Percentiles rank a stretch among this genome's conserved stretches.
phyloP scores from a whole-genome alignment of 164 flowering plant species.

The Akebia trifoliata region DNA sequence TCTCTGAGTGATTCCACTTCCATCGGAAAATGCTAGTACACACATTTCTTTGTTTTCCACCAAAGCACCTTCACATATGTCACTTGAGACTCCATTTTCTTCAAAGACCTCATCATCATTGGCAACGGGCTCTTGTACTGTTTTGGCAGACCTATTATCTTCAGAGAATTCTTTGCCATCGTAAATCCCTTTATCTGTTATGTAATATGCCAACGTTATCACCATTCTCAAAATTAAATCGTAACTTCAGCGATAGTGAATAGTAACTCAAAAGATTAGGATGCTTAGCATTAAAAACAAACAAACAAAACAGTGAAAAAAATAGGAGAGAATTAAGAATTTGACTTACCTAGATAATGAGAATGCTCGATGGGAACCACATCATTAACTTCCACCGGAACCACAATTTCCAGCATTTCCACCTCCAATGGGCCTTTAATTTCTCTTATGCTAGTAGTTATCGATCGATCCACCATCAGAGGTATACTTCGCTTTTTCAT shows the following conservation, averaged over 20 bases:
- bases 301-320: not conserved
- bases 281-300: no score
- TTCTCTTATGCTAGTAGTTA: no score
- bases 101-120: not conserved
- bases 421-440: no score
- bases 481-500: no score
- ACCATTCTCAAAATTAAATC: no score
- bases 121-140: not conserved
- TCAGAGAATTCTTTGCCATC: not conserved
- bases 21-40: not conserved
- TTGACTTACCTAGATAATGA: not conserved
- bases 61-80: no score
- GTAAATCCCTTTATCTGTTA: not conserved
- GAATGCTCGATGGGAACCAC: not conserved
- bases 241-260: no score
- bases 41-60: no score
- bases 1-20: not conserved
- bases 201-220: no score
- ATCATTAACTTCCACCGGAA: slow-evolving; percentile 1
- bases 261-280: no score
- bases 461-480: no score
- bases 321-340: not conserved
- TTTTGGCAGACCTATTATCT: not conserved
- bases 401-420: no score
- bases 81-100: slow-evolving; percentile 3